Percentiles rank a stretch among this genome's conserved stretches.
phyloP scores from a whole-genome alignment of 768 basidiomycete species.

The Harrya chromipes region DNA sequence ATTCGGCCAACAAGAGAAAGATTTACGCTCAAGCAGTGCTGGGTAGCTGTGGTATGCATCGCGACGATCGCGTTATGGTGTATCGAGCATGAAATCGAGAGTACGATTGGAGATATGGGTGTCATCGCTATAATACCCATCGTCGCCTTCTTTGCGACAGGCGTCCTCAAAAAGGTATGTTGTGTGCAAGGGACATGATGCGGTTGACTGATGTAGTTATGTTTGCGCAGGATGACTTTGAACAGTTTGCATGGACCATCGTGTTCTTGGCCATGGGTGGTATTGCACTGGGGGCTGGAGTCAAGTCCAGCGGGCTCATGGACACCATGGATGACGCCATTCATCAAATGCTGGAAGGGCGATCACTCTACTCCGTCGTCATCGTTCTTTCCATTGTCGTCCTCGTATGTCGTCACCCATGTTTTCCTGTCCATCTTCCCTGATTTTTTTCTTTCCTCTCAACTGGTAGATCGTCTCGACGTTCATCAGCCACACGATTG shows the following conservation, averaged over 20 bases:
- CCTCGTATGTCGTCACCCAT: conserved; percentile 43
- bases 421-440: neutral
- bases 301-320: conserved; percentile 83
- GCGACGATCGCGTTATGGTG: conserved; percentile 90
- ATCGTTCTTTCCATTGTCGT: conserved; percentile 67
- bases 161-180: conserved; percentile 86
- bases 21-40: conserved; percentile 85
- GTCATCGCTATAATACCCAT: conserved; percentile 93
- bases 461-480: conserved; percentile 74
- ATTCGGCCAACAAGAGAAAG: conserved; percentile 81
- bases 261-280: conserved; percentile 98
- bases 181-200: neutral
- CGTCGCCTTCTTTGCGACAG: conserved; percentile 90
- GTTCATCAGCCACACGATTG: conserved; percentile 97
- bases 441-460: neutral
- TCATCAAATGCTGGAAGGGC: conserved; percentile 55
- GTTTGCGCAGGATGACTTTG: conserved; percentile 77
- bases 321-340: conserved; percentile 69
- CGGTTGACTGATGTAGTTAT: conserved; percentile 1
- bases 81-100: conserved; percentile 73
- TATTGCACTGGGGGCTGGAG: conserved; percentile 92
- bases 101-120: conserved; percentile 91
- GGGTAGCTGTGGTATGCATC: conserved; percentile 80
- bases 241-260: conserved; percentile 91
- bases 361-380: conserved; percentile 66